Evolutionary conservation across 768 basidiomycete species (phyloP).

Genomic region (Agaricus blazei): DNA sequence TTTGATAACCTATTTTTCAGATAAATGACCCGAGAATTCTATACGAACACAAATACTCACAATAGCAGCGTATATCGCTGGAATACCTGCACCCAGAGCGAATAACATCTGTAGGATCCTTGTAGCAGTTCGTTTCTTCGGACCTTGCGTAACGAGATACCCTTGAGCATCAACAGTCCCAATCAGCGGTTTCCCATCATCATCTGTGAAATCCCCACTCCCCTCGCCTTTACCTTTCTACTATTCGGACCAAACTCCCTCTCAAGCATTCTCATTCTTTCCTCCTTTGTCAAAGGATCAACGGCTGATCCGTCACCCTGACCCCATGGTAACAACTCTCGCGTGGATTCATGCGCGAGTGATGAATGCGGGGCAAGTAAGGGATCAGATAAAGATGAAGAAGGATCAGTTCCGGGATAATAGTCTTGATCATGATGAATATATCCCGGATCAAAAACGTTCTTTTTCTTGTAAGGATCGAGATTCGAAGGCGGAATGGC

Average conservation of each 20-base stretch:
- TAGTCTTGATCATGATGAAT: conserved; percentile 21
- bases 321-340: conserved; percentile 36
- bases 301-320: conserved; percentile 32
- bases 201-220: conserved; percentile 29
- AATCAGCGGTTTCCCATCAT: conserved; percentile 44
- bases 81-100: conserved; percentile 45
- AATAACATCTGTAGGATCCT: conserved; percentile 46
- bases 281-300: conserved; percentile 54
- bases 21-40: background rate
- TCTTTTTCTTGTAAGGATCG: conserved; percentile 23
- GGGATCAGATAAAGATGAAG: conserved; percentile 24
- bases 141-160: conserved; percentile 55
- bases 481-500: conserved; percentile 23
- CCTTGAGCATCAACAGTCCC: conserved; percentile 59
- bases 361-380: conserved; percentile 26
- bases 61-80: conserved; percentile 58
- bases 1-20: conserved; percentile 34
- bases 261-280: conserved; percentile 67
- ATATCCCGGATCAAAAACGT: conserved; percentile 13
- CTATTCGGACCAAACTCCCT: conserved; percentile 53
- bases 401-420: conserved; percentile 22
- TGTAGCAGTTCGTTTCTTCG: conserved; percentile 48
- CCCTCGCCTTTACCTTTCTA: conserved; percentile 21
- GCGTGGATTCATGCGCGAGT: conserved; percentile 34
- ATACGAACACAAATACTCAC: conserved; percentile 30